Conservation (phyloP, 441 rosid genomes). For the Manihot esculenta region DNA sequence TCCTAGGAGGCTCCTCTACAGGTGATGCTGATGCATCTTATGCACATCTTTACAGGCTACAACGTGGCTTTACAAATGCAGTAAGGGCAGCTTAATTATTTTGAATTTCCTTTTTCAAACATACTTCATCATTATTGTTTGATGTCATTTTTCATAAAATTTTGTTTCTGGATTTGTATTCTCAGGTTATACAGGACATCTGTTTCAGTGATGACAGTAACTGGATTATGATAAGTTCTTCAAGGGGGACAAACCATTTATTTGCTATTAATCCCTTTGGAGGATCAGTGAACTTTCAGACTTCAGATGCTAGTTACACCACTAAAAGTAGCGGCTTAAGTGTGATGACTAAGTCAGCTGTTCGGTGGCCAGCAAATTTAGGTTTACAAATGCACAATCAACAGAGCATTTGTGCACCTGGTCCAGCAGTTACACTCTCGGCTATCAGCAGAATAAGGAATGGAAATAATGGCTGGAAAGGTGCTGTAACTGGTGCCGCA, state of each 20-base stretch:
- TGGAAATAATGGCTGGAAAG: slow-evolving; percentile 75
- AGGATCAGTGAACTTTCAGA: slow-evolving; percentile 41
- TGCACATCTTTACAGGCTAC: slow-evolving; percentile 81
- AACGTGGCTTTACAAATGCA: slow-evolving; percentile 94
- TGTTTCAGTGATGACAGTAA: slow-evolving; percentile 84
- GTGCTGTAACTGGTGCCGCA: slow-evolving; percentile 73
- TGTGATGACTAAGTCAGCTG: slow-evolving; percentile 34
- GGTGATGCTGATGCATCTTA: slow-evolving; percentile 44
- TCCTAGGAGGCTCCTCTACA: slow-evolving; percentile 39
- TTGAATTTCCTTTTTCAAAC: background rate
- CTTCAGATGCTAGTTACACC: slow-evolving; percentile 33
- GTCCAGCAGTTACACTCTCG: slow-evolving; percentile 72
- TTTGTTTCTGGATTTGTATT: slow-evolving; percentile 12
- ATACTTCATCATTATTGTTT: slow-evolving; percentile 4
- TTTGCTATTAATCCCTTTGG: slow-evolving; percentile 80
- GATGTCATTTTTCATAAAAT: background rate
- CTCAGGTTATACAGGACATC: slow-evolving; percentile 92
- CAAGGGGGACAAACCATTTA: slow-evolving; percentile 91
- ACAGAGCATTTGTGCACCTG: slow-evolving; percentile 41
- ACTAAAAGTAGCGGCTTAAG: slow-evolving; percentile 34
- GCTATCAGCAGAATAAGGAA: slow-evolving; percentile 80
- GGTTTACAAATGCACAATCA: slow-evolving; percentile 36
- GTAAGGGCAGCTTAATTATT: slow-evolving; percentile 43
- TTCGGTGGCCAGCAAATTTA: slow-evolving; percentile 36
- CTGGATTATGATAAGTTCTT: slow-evolving; percentile 86